These are phyloP conservation scores for Plasmopara muralis DNA, from an alignment of 352 stramenopile species.

Conservation along the genomic window DNA sequence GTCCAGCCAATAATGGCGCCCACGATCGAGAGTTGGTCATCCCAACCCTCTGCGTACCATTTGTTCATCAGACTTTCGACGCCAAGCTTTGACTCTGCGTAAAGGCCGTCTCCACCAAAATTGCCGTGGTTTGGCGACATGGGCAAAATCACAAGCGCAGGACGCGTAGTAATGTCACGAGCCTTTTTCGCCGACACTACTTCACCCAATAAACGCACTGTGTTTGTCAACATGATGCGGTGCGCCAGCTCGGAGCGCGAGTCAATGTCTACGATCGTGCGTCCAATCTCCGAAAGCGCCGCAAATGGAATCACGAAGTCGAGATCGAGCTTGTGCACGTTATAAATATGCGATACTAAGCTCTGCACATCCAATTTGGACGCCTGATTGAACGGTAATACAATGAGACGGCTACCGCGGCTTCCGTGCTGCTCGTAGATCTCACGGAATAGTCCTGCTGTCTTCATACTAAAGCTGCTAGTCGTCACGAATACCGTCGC, in stretches of 20 bases:
- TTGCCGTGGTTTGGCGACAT: conserved; percentile 84
- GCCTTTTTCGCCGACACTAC: conserved; percentile 70
- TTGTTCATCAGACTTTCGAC: conserved; percentile 84
- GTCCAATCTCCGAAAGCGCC: conserved; percentile 70
- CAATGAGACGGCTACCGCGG: conserved; percentile 65
- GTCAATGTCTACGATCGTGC: conserved; percentile 75
- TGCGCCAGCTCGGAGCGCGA: conserved; percentile 72
- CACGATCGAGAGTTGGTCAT: conserved; percentile 77
- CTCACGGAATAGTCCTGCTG: conserved; percentile 54
- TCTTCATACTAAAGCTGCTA: conserved; percentile 61
- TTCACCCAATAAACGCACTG: conserved; percentile 70
- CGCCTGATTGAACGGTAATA: conserved; percentile 83
- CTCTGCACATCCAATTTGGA: conserved; percentile 70
- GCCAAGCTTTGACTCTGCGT: conserved; percentile 85
- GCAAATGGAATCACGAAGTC: conserved; percentile 87
- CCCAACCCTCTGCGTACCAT: conserved; percentile 82
- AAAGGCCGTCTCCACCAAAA: conserved; percentile 82
- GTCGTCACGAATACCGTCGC: conserved; percentile 83
- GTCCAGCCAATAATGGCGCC: conserved; percentile 86
- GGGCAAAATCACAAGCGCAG: conserved; percentile 69
- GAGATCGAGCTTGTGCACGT: conserved; percentile 69
- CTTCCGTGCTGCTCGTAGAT: conserved; percentile 85
- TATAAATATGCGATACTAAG: conserved; percentile 79
- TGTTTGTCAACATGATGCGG: conserved; percentile 87
- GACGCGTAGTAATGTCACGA: conserved; percentile 62